A percentile compares a stretch with the other conserved stretches of the same genome.
phyloP scores from a whole-genome alignment of 352 stramenopile genomes.

The Paralagenidium karlingii region DNA sequence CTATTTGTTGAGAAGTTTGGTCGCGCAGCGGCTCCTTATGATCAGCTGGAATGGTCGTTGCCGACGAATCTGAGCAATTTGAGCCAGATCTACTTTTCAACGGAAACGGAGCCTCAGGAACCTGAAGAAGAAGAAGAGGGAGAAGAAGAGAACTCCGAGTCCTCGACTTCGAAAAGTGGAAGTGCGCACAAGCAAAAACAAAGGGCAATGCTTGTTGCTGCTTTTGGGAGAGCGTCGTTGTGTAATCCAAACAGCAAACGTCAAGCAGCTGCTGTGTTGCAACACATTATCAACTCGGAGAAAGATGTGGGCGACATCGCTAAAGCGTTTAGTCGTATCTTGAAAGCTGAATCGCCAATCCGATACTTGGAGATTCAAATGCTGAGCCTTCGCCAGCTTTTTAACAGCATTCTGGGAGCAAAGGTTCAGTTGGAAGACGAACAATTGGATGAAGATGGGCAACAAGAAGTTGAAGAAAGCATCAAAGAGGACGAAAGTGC shows the following conservation, averaged over 20 bases:
- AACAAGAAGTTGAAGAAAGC: slow-evolving; percentile 26
- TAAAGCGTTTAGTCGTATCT: slow-evolving; percentile 66
- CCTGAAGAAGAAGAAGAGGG: slow-evolving; percentile 26
- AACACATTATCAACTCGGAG: slow-evolving; percentile 39
- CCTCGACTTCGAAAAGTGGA: slow-evolving; percentile 6
- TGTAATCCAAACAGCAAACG: slow-evolving; percentile 77
- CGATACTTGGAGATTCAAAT: slow-evolving; percentile 84
- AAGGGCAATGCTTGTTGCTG: slow-evolving; percentile 57
- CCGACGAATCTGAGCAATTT: slow-evolving; percentile 54
- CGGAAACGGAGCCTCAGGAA: slow-evolving; percentile 44
- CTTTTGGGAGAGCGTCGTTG: slow-evolving; percentile 51
- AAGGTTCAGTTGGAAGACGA: slow-evolving; percentile 57
- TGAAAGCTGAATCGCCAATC: slow-evolving; percentile 62
- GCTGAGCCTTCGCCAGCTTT: slow-evolving; percentile 62
- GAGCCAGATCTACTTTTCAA: slow-evolving; percentile 77
- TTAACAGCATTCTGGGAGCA: slow-evolving; percentile 41
- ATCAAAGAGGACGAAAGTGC: slow-evolving; percentile 31
- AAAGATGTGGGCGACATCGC: slow-evolving; percentile 50
- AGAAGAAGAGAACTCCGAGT: slow-evolving; percentile 7
- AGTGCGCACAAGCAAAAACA: slow-evolving; percentile 18
- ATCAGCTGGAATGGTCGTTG: slow-evolving; percentile 49
- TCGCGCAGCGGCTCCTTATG: slow-evolving; percentile 32
- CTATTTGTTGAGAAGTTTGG: slow-evolving; percentile 80
- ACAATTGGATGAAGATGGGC: slow-evolving; percentile 3
- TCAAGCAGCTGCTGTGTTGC: slow-evolving; percentile 57